Percentiles rank a stretch among this genome's conserved stretches.
phyloP scores from a whole-genome alignment of 345 rosid genomes.

The Salix brachista region DNA sequence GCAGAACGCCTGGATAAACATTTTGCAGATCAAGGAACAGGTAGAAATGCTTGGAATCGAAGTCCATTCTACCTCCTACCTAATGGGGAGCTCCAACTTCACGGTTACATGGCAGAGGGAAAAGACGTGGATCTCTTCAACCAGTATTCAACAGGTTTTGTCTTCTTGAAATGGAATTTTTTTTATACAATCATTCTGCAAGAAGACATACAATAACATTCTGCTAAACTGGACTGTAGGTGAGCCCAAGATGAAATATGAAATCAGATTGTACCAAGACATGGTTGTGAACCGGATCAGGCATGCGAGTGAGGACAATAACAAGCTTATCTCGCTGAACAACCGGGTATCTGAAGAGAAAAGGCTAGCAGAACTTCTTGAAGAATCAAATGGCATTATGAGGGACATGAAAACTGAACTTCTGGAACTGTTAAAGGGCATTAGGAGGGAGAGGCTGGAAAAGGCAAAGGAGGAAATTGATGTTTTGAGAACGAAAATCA shows the following conservation, averaged over 20 bases:
- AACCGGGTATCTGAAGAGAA: slow-evolving; percentile 37
- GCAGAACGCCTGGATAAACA: slow-evolving; percentile 70
- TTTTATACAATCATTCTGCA: neutral
- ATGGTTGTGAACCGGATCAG: slow-evolving; percentile 57
- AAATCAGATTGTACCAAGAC: slow-evolving; percentile 67
- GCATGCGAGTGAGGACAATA: slow-evolving; percentile 62
- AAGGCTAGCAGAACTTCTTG: slow-evolving; percentile 39
- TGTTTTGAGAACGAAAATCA: slow-evolving; percentile 52
- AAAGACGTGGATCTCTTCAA: slow-evolving; percentile 69
- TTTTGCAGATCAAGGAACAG: slow-evolving; percentile 57
- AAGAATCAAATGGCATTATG: slow-evolving; percentile 44
- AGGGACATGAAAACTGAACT: slow-evolving; percentile 38
- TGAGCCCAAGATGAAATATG: slow-evolving; percentile 52
- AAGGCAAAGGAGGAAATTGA: slow-evolving; percentile 49
- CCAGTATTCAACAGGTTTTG: slow-evolving; percentile 54
- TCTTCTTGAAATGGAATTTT: neutral
- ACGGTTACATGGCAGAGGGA: slow-evolving; percentile 67
- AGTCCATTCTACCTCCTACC: slow-evolving; percentile 24
- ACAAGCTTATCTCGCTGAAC: slow-evolving; percentile 51
- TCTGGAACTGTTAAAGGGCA: slow-evolving; percentile 52
- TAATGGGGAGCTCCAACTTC: slow-evolving; percentile 67
- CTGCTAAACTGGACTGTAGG: slow-evolving; percentile 34
- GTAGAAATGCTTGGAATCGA: slow-evolving; percentile 54
- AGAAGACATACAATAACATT: neutral
- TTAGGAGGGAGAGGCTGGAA: slow-evolving; percentile 51